Evolutionary conservation across 1,139 yeast genomes (phyloP), one percentile per base, ranked within the genome.

Genomic region (Suhomyces ambrosiae): DNA sequence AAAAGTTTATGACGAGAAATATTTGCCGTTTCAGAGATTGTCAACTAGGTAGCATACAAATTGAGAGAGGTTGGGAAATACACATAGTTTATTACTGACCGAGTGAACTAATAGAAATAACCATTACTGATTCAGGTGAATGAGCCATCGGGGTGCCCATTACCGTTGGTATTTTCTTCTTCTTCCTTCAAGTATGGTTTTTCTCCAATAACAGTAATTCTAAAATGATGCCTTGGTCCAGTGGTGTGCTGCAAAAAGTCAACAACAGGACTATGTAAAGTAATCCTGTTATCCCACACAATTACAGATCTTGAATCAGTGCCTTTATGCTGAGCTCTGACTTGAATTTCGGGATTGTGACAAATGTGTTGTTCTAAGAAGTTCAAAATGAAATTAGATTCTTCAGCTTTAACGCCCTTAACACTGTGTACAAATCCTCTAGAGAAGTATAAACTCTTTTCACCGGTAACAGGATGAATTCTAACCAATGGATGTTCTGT

Each of bases 381-480:
- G 37, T 48, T 48, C 41, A 57, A 48, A 14, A 58, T 47, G 10
- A 54, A 45, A 21, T 41, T 52, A 3, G 59, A 53, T 38, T 58
- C 63, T 19, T 41, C 37, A 11, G 44, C 44, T 43, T 57, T 57
- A 19, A 57, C 36, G 4, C 61, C 62, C 33, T 56, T 55, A 37
- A 58, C 47, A 31, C 52, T 47, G 32, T 53, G 58, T 17, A 48
- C 45, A 35, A 58, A 57, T 3, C 45, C 56, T 27, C 60, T 44
- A 7, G 59, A 54, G 33, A 42, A 55, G 44, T 35, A 57, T 27
- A 58, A 44, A 25, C 54, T 44, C 44, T 58, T 58, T 29, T 55
- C 61, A 2, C 60, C 60, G 12, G 62, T 58, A 5, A 57, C 62
- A 1, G 63, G 62, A 33, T 58, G 62, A n/a, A 60, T 56, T 46